Evolutionary conservation across 2,329 filamentous ascomycete species (phyloP), one percentile per base, ranked within the genome.

Genomic region (Sarocladium oryzae): DNA sequence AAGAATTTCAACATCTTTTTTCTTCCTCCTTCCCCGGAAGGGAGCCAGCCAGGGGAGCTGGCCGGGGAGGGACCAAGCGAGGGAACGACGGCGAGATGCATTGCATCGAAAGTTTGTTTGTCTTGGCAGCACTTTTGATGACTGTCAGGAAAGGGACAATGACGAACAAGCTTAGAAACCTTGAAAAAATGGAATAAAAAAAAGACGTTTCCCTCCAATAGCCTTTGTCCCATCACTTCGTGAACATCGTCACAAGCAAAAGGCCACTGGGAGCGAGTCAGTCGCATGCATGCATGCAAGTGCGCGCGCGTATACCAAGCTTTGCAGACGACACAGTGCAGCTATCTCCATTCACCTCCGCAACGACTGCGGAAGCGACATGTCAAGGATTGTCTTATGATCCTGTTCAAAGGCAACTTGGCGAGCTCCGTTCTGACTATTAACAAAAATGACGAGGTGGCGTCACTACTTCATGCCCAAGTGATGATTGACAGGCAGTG

Each of bases 1-100:
- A 72, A 71, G 69, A 70, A 70, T 56, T 73, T 73, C 70, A 73
- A 73, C 70, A 71, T 72, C 68, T 71, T 30, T 64, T 59, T 64
- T 55, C 54, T 56, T 48, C 52, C 36, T 52, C 49, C 40, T 52
- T 43, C 48, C 53, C 30, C 30, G 46, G 18, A 26, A 26, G 11
- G 24, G 32, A 36, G 16, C 24, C 21, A 49, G 30, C 16, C 21
- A 33, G 23, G 57, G 58, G 55, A 55, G 53, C 55, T 51, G 59
- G 55, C 26, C n/a, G 43, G 43, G 43, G 43, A 32, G 26, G 43
- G 43, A 48, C 21, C 40, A 26, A 28, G 40, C 43, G 28, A 48
- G 43, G 43, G 43, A 40, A 48, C 28, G 24, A 30, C 43, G 26
- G 43, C 24, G 43, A 48, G 26, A 20, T 26, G 40, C 26, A 16